Conservation (phyloP, 2,329 filamentous ascomycete species). For the Delphinella strobiligena region DNA sequence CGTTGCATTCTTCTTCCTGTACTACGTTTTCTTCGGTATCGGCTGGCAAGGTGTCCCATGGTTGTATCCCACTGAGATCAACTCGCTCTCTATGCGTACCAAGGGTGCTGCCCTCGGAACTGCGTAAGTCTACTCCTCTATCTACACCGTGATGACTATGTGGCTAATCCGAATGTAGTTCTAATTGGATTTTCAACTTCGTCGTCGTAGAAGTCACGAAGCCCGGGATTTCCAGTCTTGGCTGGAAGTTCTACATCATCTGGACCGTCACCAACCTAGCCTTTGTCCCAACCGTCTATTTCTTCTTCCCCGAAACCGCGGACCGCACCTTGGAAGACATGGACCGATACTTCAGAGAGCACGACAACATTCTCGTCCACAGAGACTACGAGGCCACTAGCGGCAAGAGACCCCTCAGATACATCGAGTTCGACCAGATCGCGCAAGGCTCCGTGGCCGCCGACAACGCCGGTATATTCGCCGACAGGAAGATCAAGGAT, state of each 20-base stretch:
- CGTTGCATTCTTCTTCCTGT: conserved; percentile 41
- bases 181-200: background rate
- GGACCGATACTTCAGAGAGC: conserved; percentile 18
- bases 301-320: conserved; percentile 22
- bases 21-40: conserved; percentile 43
- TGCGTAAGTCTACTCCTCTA: conserved; percentile 14
- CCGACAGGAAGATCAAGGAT: background rate
- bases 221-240: conserved; percentile 25
- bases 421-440: conserved; percentile 33
- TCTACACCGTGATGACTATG: no score
- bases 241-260: conserved; percentile 18
- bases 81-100: conserved; percentile 36
- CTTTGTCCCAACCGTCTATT: conserved; percentile 38
- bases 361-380: conserved; percentile 31
- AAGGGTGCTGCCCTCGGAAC: conserved; percentile 38
- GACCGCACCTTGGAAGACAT: conserved; percentile 21
- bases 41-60: conserved; percentile 31
- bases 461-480: background rate
- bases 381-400: conserved; percentile 36
- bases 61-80: conserved; percentile 36
- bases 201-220: conserved; percentile 32
- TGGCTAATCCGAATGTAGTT: background rate
- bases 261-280: conserved; percentile 14
- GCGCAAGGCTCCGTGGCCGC: background rate
- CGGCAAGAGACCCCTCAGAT: conserved; percentile 34